Base-by-base conservation (phyloP, 768 basidiomycete species). In the Mycena galericulata region DNA sequence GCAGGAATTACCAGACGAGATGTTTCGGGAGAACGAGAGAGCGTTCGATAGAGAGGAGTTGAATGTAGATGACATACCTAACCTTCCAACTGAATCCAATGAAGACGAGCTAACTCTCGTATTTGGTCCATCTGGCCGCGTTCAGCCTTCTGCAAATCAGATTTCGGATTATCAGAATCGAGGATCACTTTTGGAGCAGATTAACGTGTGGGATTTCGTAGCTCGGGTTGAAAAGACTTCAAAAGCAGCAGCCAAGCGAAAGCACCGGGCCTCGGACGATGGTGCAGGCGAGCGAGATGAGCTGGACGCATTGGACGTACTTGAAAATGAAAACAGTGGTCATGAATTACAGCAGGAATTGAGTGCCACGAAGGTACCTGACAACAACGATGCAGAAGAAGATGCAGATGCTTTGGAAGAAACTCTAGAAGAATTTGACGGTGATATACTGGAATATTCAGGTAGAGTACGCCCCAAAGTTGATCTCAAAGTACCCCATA, bases 401-500 rank as follows among this genome's bases (percentile, higher is more conserved):
- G n/a, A n/a, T n/a, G n/a, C 11, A 7, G 50, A 10, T 30, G 30
- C 6, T 6, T 14, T 36, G 12, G 18, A 27, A 53, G 27, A 27
- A 27, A 18, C 18, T 18, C n/a, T 26, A 17, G 8, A 27, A 6
- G 15, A 27, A 20, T 34, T 43, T 43, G 41, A 53, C 20, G 17
- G 20, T 30, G 34, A 53, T 22, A 53, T 53, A 30, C 30, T 53
- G 5, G 34, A 38, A 12, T 36, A 22, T 36, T 30, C 18, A 2
- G 53, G 53, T n/a, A 24, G 22, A 30, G 20, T 20, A 11, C 29
- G 59, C 14, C 59, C 59, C 6, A 22, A 30, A 27, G 59, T 49
- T 24, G n/a, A 9, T 1, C 26, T 61, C 4, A 26, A 18, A 29
- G 14, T 30, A 4, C 30, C 30, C 2, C 81, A 81, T 72, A 46